Conservation (phyloP, 2,329 filamentous ascomycete genomes). For the Colletotrichum paranaense region DNA sequence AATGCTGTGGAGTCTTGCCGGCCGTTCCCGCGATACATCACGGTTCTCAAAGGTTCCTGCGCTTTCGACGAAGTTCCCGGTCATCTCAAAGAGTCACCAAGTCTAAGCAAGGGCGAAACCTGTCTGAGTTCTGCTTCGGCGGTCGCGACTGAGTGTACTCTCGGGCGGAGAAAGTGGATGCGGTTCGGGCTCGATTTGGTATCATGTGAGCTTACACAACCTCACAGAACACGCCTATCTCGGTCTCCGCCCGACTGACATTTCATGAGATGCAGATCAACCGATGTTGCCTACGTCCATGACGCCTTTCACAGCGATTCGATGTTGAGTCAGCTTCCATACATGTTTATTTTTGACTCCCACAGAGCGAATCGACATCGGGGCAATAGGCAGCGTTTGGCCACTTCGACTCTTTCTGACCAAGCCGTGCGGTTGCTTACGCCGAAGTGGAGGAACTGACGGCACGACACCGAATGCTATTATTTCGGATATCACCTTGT, state of each 20-base stretch:
- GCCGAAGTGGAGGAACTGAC: background rate
- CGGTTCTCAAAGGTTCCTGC: background rate
- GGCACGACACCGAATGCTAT: background rate
- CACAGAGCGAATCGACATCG: background rate
- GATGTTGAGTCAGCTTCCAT: slow-evolving; percentile 8
- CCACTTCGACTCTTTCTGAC: background rate
- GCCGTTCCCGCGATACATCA: background rate
- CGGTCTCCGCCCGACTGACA: background rate
- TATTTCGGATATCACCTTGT: background rate
- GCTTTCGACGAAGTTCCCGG: background rate
- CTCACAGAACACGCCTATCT: background rate
- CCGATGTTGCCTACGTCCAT: background rate
- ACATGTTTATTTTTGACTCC: background rate
- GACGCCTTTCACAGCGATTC: slow-evolving; percentile 1
- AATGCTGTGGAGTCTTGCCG: background rate
- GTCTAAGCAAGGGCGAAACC: background rate
- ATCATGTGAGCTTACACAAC: slow-evolving; percentile 20
- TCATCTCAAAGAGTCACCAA: background rate
- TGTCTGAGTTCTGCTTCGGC: background rate
- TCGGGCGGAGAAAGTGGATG: background rate
- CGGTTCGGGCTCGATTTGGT: background rate
- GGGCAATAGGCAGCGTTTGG: slow-evolving; percentile 10
- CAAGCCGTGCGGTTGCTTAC: slow-evolving; percentile 27
- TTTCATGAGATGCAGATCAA: background rate
- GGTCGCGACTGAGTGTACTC: background rate